phyloP scores from a whole-genome alignment of 805 yeast genomes.

The Lipomyces starkeyi region DNA sequence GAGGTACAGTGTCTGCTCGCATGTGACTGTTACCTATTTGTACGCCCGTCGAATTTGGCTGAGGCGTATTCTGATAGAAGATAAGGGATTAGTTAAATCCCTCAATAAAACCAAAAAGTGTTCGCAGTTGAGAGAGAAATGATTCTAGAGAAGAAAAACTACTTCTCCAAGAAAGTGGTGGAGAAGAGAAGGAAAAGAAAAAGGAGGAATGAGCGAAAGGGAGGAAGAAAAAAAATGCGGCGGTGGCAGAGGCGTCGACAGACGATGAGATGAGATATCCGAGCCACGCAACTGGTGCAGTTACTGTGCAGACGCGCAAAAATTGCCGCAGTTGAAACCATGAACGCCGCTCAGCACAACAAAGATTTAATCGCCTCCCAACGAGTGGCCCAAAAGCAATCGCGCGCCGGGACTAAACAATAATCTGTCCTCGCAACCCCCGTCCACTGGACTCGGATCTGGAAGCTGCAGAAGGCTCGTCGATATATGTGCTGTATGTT shows the following conservation, averaged over 20 bases:
- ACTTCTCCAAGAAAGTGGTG: constrained; percentile 30
- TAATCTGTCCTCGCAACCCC: neutral
- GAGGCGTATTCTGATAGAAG: constrained; percentile 13
- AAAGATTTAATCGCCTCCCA: neutral
- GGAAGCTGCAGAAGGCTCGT: neutral
- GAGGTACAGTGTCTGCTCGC: constrained; percentile 34
- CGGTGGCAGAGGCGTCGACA: constrained; percentile 22
- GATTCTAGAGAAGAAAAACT: constrained; percentile 19
- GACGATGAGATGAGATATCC: constrained; percentile 22
- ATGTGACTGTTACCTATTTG: constrained; percentile 36
- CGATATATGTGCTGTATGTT: neutral
- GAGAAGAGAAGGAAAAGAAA: constrained; percentile 11
- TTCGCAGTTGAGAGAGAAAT: constrained; percentile 7
- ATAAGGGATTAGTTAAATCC: constrained; percentile 22
- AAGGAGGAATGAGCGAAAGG: constrained; percentile 6
- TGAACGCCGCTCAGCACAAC: neutral
- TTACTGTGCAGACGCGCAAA: constrained; percentile 11
- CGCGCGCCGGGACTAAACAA: neutral
- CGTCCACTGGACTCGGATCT: neutral
- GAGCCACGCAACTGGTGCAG: neutral
- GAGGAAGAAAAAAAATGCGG: constrained; percentile 22
- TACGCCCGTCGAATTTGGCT: constrained; percentile 20
- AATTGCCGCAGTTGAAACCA: neutral
- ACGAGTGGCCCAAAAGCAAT: neutral
- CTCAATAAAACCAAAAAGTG: constrained; percentile 18